Evolutionary conservation across 2,329 filamentous ascomycete species (phyloP).

Genomic region (Parastagonospora avenae): DNA sequence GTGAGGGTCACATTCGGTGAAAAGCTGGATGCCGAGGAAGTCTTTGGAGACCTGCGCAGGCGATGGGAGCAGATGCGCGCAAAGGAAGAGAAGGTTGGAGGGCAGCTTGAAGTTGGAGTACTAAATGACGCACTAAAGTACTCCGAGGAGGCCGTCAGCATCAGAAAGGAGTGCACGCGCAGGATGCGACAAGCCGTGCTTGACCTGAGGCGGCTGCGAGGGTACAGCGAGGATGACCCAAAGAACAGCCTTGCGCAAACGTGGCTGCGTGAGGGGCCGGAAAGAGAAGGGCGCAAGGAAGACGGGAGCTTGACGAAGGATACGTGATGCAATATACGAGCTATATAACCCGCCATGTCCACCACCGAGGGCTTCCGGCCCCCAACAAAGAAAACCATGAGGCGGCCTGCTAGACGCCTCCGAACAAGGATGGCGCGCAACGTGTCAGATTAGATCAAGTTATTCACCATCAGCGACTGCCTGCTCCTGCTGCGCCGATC

Average conservation of each 20-base stretch:
- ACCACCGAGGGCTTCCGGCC: neutral
- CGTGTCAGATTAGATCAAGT: constrained; percentile 69
- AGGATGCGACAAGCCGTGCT: constrained; percentile 80
- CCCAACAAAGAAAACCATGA: neutral
- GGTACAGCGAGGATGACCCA: constrained; percentile 80
- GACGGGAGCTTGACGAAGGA: constrained; percentile 67
- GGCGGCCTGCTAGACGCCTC: neutral
- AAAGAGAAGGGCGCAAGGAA: constrained; percentile 61
- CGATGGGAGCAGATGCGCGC: constrained; percentile 73
- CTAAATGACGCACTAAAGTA: constrained; percentile 69
- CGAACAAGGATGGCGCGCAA: constrained; percentile 12
- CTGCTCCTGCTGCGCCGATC: constrained; percentile 22
- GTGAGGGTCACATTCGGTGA: constrained; percentile 81
- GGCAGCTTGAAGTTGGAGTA: constrained; percentile 59
- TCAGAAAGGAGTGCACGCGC: constrained; percentile 80
- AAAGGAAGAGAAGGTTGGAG: constrained; percentile 54
- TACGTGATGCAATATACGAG: constrained; percentile 41
- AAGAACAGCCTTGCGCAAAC: constrained; percentile 79
- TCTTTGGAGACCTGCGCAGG: constrained; percentile 77
- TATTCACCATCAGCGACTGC: constrained; percentile 55
- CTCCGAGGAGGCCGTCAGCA: constrained; percentile 73
- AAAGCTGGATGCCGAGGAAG: constrained; percentile 70
- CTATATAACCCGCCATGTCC: neutral
- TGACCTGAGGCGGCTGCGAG: constrained; percentile 73
- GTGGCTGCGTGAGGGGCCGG: constrained; percentile 67